Evolutionary conservation across 176 grass and related monocot genomes (phyloP), one percentile per base, ranked within the genome.

Genomic region (Olyra latifolia): DNA sequence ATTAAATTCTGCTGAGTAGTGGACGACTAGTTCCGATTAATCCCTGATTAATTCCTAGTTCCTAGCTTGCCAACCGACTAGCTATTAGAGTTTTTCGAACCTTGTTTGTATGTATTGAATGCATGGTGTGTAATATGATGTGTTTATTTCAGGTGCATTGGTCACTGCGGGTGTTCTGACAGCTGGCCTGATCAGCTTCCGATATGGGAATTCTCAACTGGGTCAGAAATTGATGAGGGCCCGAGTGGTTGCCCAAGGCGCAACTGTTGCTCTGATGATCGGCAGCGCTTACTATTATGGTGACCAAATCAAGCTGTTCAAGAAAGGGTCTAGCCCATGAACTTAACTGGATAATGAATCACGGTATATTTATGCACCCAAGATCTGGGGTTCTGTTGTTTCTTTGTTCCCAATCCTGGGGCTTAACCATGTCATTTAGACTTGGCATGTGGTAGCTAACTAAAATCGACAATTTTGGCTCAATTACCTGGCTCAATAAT

Each of bases 211-310:
- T 50, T 93, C 95, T 64, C 82, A 84, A 47, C 74, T 97, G 43
- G 94, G 94, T 69, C 91, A 97, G 84, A 92, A 92, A 81, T 71
- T 97, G 55, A 94, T 97, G 94, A 91, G 94, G 85, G 91, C 94
- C 5, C 85, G 89, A 76, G 87, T 94, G 74, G 82, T 93, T 29
- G 84, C 85, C 49, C 93, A 99, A 89, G 97, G 97, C 1, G 90
- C 82, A 48, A 95, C 93, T 29, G 96, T 99, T 60, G 93, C 90
- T 82, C 82, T 99, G 75, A 99, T 99, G 93, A 87, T 93, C 0
- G 90, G 93, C 62, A 95, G 93, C 28, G 90, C 96, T 3, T 95
- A 91, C 79, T 95, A 95, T 80, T 99, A 91, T 4, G 93, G 90
- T 1, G 96, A 95, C 71, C 80, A 93, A 77, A 87, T 97, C 82